Base-by-base conservation (phyloP, 805 yeast genomes). In the Monosporozyma siamensis region DNA sequence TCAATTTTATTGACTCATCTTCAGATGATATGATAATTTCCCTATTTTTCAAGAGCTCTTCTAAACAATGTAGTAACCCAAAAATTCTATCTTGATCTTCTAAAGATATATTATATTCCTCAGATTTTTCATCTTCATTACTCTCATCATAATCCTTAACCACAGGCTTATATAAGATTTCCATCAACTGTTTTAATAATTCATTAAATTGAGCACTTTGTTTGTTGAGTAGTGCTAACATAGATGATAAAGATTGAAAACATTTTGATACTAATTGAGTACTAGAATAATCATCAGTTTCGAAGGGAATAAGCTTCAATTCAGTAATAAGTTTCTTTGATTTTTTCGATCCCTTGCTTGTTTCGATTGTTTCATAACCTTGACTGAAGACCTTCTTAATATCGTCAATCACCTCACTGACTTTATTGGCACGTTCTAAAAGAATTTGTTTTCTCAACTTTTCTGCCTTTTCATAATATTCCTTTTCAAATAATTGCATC, bases 21-120 rank as follows among this genome's bases (percentile, higher is more conserved):
- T 62, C 63, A 9, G 54, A 38, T 14, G 48, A 42, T 12, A 55
- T 40, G 10, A 53, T 42, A 2, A 42, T 41, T 15, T 55, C 71
- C 43, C 82, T 58, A 48, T 75, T 80, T 23, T 54, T 59, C 25
- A 78, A 49, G 3, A 69, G 54, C 38, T 66, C 61, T 42, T 77
- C 76, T 6, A 83, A 45, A 15, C 75, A 72, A 40, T 75, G 77
- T 44, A 84, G 64, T 44, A 76, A 71, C 0, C 75, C 69, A 32
- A 77, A 75, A 0, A 81, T 81, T 44, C 73, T 69, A 44, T 82
- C 94, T 59, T 90, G 97, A 38, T 75, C 80, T 34, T 77, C 75
- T 39, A 90, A 66, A 0, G 95, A 79, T 4, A 72, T 73, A 10
- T 76, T 79, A 59, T 89, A 92, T 53, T 88, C 97, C 39, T 77